Percentiles rank a stretch among this genome's conserved stretches.
phyloP scores from a whole-genome alignment of 352 stramenopile genomes.

The Phytophthora podocarpi region DNA sequence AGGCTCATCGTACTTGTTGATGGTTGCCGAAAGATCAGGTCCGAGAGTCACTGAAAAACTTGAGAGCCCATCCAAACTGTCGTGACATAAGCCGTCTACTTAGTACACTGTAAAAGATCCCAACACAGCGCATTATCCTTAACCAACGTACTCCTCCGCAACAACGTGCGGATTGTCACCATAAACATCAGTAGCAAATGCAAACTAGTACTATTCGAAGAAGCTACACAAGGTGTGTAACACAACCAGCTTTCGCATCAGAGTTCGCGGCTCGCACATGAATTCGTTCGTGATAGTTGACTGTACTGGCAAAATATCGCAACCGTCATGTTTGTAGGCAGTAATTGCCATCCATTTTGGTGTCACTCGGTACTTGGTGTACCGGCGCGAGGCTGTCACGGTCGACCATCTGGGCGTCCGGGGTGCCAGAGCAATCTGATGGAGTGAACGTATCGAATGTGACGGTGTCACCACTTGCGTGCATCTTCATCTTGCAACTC shows the following conservation, averaged over 20 bases:
- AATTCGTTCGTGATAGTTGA: constrained; percentile 3
- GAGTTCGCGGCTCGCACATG: not conserved
- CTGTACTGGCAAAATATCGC: not conserved
- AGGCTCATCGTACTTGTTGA: not conserved
- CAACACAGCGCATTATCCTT: not conserved
- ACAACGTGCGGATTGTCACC: not conserved
- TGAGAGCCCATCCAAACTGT: constrained; percentile 3
- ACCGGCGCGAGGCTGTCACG: not conserved
- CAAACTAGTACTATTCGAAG: constrained; percentile 3
- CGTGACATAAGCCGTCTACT: constrained; percentile 1
- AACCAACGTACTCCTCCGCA: not conserved
- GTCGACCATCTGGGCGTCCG: not conserved
- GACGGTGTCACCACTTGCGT: not conserved
- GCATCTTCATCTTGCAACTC: not conserved
- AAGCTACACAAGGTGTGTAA: no score
- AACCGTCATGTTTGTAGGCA: not conserved
- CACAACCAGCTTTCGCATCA: not conserved
- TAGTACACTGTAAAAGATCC: not conserved
- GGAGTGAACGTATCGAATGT: not conserved
- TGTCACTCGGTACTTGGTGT: constrained; percentile 11
- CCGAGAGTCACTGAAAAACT: not conserved
- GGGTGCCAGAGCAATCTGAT: not conserved
- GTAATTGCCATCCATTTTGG: constrained; percentile 3
- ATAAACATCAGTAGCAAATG: not conserved
- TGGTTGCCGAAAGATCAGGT: not conserved